Conservation (phyloP, 495 filamentous ascomycete species). For the Neurospora sp. region DNA sequence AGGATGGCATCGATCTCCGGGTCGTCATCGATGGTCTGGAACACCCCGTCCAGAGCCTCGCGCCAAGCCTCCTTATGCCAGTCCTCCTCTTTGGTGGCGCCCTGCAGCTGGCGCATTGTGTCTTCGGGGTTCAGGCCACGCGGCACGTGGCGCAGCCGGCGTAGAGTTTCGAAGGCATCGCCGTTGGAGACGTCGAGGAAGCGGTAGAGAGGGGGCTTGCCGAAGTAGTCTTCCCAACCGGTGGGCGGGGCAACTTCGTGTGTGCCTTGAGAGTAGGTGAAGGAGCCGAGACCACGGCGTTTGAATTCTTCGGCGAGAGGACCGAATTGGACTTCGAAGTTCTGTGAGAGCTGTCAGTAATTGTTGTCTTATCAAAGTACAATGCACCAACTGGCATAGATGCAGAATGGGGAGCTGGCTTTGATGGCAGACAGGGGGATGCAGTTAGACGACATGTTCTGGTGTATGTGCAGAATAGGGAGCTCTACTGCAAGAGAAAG, state of each 20-base stretch:
- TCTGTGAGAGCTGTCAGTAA: slow-evolving; percentile 19
- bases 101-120: slow-evolving; percentile 34
- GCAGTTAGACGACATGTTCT: background rate
- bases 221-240: slow-evolving; percentile 45
- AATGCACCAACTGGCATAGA: background rate
- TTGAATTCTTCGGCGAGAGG: slow-evolving; percentile 38
- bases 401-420: background rate
- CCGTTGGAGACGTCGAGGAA: slow-evolving; percentile 38
- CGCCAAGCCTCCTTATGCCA: slow-evolving; percentile 21
- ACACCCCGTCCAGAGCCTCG: slow-evolving; percentile 23
- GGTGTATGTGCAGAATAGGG: background rate
- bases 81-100: slow-evolving; percentile 14
- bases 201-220: slow-evolving; percentile 39
- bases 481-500: background rate
- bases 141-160: slow-evolving; percentile 40
- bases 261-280: slow-evolving; percentile 38
- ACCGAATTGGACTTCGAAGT: slow-evolving; percentile 44
- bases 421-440: background rate
- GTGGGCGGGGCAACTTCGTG: slow-evolving; percentile 34
- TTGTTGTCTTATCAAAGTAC: background rate
- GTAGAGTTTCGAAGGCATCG: slow-evolving; percentile 37
- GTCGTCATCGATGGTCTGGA: slow-evolving; percentile 27
- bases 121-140: slow-evolving; percentile 38
- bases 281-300: slow-evolving; percentile 30
- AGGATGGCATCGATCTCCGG: slow-evolving; percentile 38